Base-by-base conservation (phyloP, 306 rosid genomes). In the Vigna hirtella region DNA sequence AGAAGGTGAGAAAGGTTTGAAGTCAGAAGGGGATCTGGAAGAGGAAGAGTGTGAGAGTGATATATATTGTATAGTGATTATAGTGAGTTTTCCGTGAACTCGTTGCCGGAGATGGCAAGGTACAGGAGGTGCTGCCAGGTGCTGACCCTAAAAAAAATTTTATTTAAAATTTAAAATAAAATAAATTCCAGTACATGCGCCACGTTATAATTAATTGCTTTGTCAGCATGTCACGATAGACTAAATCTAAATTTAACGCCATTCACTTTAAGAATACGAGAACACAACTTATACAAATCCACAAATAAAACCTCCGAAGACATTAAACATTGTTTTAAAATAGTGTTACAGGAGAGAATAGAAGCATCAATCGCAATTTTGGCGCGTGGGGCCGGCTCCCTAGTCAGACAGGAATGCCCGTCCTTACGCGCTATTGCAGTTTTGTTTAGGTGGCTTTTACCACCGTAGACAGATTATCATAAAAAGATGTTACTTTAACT, bases 91-190 rank as follows among this genome's bases (percentile, higher is more conserved):
- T 24, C 3, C 28, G 36, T 48, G 2, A 94, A 89, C 49, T 88
- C 90, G 69, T 94, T 92, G 7, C 97, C 97, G 14, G 97, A 92
- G 9, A 94, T 77, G 13, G 93, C 97, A 53, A 94, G 81, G 50
- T 94, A 94, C 49, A 88, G 92, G 13, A 94, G 58, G 12, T 66
- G 76, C 26, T 52, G 66, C 90, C 89, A 92, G n/a, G 58, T 38
- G 1, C 96, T 91, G 77, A 0, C 97, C 98, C 28, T 24, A 24
- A 3, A 24, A 24, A 24, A 3, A 0, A 24, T 24, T 24, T 24
- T 24, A 24, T 24, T 24, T 24, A 24, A 24, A 24, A 20, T 1
- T 20, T 20, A 20, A 20, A 20, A 20, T 24, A 24, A 24, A 24
- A 24, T 24, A 24, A 24, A 24, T 24, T 24, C 0, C 2, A 24